A percentile compares a stretch with the other conserved stretches of the same genome.
These are phyloP conservation scores for Olyra latifolia DNA, from an alignment of 176 grass and related monocot genomes.

Conservation along the genomic window DNA sequence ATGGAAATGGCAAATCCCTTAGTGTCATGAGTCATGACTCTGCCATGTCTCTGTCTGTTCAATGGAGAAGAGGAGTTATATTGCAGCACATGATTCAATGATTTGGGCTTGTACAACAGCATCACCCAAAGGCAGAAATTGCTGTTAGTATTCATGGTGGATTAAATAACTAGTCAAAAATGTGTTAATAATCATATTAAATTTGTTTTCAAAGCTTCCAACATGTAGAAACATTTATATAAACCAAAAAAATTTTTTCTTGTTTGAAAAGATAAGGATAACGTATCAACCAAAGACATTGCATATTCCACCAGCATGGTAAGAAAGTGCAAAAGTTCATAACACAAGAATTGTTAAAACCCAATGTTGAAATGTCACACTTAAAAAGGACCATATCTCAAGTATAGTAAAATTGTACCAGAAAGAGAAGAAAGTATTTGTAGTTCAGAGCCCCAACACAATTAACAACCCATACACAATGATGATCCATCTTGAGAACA, in stretches of 20 bases:
- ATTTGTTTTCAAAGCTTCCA: not conserved
- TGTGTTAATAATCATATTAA: not conserved
- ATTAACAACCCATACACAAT: slow-evolving; percentile 98
- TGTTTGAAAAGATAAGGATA: not conserved
- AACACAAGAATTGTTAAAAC: not conserved
- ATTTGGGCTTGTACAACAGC: not conserved
- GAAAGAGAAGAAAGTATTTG: slow-evolving; percentile 94
- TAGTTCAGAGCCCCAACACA: slow-evolving; percentile 96
- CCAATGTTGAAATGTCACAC: not conserved
- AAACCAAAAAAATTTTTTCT: not conserved
- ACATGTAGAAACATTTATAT: not conserved
- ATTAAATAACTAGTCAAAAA: not conserved
- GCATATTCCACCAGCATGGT: not conserved
- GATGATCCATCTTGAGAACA: slow-evolving; percentile 96
- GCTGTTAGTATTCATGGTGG: not conserved
- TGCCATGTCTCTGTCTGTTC: too few relatives aligned
- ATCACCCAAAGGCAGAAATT: not conserved
- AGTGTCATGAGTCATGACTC: too few relatives aligned
- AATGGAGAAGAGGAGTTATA: not conserved
- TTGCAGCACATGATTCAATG: not conserved
- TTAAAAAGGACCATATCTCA: slow-evolving; percentile 18
- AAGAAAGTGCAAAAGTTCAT: not conserved
- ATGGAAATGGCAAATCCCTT: too few relatives aligned
- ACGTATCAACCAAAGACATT: not conserved
- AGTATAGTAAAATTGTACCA: slow-evolving; percentile 54